phyloP scores from a whole-genome alignment of 768 basidiomycete genomes.

The Tylopilus rubrobrunneus region DNA sequence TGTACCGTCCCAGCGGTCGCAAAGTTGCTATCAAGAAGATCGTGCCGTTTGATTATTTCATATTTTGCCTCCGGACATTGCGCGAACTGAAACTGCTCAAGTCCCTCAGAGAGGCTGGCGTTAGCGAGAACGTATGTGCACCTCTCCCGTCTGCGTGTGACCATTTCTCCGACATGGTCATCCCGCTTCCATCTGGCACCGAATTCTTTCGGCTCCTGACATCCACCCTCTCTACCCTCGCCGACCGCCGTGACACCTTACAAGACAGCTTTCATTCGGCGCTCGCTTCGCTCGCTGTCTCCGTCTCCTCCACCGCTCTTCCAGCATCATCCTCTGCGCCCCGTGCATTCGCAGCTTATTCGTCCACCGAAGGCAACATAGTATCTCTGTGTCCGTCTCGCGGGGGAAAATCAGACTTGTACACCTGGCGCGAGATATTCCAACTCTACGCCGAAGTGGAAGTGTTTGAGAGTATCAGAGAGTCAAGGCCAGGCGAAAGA shows the following conservation, averaged over 20 bases:
- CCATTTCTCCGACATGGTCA: slow-evolving; percentile 51
- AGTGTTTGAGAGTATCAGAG: slow-evolving; percentile 73
- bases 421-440: slow-evolving; percentile 88
- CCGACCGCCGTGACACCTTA: slow-evolving; percentile 47
- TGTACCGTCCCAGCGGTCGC: slow-evolving; percentile 80
- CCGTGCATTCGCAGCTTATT: slow-evolving; percentile 32
- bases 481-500: slow-evolving; percentile 64
- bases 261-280: slow-evolving; percentile 47
- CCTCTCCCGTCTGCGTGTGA: not conserved
- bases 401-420: slow-evolving; percentile 55
- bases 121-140: slow-evolving; percentile 73
- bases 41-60: slow-evolving; percentile 56
- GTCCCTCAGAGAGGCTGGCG: slow-evolving; percentile 82
- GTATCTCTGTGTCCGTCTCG: slow-evolving; percentile 37
- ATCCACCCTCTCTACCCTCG: slow-evolving; percentile 52
- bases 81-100: slow-evolving; percentile 39
- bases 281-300: slow-evolving; percentile 44
- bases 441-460: slow-evolving; percentile 81
- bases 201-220: slow-evolving; percentile 77
- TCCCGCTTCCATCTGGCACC: slow-evolving; percentile 76
- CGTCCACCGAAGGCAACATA: slow-evolving; percentile 17
- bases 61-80: no score
- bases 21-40: slow-evolving; percentile 98
- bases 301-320: slow-evolving; percentile 31
- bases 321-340: slow-evolving; percentile 31